A percentile compares a stretch with the other conserved stretches of the same genome.
Evolutionary conservation across 225 moss, liverwort and hornwort species (phyloP).

Genomic region (Climacium dendroides): DNA sequence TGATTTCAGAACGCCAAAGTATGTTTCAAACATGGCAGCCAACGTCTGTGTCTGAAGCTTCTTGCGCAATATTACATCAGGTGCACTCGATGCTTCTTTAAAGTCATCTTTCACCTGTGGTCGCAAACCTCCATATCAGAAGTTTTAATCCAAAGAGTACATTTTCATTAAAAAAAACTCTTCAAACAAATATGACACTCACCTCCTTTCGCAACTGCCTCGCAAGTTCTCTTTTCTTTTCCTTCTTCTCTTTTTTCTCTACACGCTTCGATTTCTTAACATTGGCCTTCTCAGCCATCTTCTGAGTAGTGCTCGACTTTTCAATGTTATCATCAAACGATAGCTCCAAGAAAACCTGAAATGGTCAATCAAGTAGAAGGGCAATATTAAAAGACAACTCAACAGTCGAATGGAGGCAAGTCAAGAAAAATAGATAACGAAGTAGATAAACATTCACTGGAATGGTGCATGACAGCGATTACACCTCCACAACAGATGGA

Average conservation of each 20-base stretch:
- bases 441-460: background rate
- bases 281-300: constrained; percentile 34
- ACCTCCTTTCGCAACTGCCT: constrained; percentile 91
- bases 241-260: constrained; percentile 78
- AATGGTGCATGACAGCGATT: background rate
- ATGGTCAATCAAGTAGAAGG: background rate
- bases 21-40: constrained; percentile 84
- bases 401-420: background rate
- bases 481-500: constrained; percentile 72
- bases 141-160: background rate
- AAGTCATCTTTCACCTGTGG: constrained; percentile 88
- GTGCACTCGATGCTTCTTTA: constrained; percentile 73
- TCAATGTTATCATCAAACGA: constrained; percentile 79
- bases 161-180: background rate
- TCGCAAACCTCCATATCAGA: background rate
- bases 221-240: constrained; percentile 83
- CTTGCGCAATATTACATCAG: constrained; percentile 53
- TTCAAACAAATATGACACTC: background rate
- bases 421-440: background rate
- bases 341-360: constrained; percentile 67
- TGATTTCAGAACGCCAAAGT: constrained; percentile 82
- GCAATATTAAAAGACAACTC: background rate
- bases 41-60: constrained; percentile 76
- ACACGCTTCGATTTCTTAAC: constrained; percentile 65
- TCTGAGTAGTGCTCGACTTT: constrained; percentile 51